Evolutionary conservation across 2,329 filamentous ascomycete species (phyloP), one percentile per base, ranked within the genome.

Genomic region (Setomelanomma holmii): DNA sequence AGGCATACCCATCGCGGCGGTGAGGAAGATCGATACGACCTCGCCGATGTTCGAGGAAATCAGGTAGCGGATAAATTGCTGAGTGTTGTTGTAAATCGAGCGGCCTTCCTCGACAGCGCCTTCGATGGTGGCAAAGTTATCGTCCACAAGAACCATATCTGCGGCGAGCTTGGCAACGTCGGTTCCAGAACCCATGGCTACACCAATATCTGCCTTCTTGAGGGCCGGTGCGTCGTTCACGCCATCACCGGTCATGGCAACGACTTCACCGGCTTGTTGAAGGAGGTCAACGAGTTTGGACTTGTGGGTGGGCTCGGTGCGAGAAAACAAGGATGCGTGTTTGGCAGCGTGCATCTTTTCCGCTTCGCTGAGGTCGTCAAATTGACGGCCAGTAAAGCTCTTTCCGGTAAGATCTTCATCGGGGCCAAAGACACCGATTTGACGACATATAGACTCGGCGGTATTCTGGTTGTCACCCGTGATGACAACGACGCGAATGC

Each of bases 1-100:
- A 17, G 95, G 95, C 91, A 99, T 96, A 61, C 96, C 96, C 54
- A 96, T 82, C 12, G 95, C 95, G 21, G 95, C 95, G 11, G 95
- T 99, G 66, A 99, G 79, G 84, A 99, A 99, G 77, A 99, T 99
- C 8, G 95, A 98, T 30, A 99, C 95, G 30, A 99, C 95, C 76
- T 99, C 95, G 68, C 95, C 96, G 63, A 99, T 99, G 80, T 99
- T 99, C 60, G 93, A 98, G 7, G 93, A 98, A 75, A 99, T 99
- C 56, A 99, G 85, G 76, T 99, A 99, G 43, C 96, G 91, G 78
- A 99, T 99, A 78, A 99, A 99, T 75, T 99, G 95, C 75, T 99
- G 95, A 5, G 95, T 99, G 83, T 99, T 99, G 87, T 95, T 98
- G 85, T 97, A 99, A 78, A 99, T 99, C 59, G 93, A 93, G 58